Conservation (phyloP, 768 basidiomycete genomes). For the Omphalotus guepiniiformis region DNA sequence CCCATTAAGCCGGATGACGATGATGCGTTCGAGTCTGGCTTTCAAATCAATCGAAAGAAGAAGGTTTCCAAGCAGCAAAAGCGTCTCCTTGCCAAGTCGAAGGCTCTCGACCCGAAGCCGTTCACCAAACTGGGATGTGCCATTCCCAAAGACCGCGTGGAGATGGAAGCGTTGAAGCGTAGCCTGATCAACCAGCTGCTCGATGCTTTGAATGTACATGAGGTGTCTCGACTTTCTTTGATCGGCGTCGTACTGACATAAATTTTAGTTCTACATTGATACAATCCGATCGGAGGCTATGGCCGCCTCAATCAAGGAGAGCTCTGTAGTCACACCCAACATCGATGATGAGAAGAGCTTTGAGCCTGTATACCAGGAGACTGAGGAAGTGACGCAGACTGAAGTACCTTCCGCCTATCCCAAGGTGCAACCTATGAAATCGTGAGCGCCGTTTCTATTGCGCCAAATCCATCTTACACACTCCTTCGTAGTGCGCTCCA, state of each 20-base stretch:
- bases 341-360: neutral
- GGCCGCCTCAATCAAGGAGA: neutral
- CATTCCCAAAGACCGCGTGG: neutral
- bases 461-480: neutral
- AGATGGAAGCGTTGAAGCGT: neutral
- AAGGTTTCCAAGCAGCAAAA: neutral
- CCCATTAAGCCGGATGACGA: neutral
- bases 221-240: neutral
- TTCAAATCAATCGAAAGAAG: neutral
- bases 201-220: neutral
- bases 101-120: neutral
- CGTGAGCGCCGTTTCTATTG: slow-evolving; percentile 22
- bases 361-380: too few species aligned
- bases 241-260: neutral
- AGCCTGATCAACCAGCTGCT: neutral
- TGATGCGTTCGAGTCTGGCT: neutral
- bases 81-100: neutral
- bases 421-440: slow-evolving; percentile 53
- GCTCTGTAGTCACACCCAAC: neutral
- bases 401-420: slow-evolving; percentile 33
- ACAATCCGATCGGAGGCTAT: neutral
- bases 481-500: slow-evolving; percentile 38
- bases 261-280: neutral
- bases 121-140: neutral
- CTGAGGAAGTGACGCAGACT: neutral